These are phyloP conservation scores for Bisporella sp. DNA, from an alignment of 2,329 filamentous ascomycete species.

Conservation along the genomic window DNA sequence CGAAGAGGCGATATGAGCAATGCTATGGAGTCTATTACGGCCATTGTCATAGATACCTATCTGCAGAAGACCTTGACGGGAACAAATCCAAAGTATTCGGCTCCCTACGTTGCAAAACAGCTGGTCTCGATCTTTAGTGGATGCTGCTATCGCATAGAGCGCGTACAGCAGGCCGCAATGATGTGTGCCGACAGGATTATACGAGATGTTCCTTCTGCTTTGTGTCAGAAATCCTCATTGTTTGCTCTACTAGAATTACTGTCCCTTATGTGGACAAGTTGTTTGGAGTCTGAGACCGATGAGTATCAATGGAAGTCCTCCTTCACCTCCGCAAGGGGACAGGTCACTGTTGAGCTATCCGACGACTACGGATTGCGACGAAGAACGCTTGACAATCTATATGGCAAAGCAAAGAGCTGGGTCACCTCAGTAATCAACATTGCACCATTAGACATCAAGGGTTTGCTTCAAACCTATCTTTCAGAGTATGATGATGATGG, in stretches of 20 bases:
- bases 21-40: slow-evolving; percentile 57
- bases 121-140: slow-evolving; percentile 77
- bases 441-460: slow-evolving; percentile 89
- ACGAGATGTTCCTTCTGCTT: slow-evolving; percentile 72
- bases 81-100: slow-evolving; percentile 71
- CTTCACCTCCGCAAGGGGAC: slow-evolving; percentile 69
- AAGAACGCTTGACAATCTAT: slow-evolving; percentile 69
- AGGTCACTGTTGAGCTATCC: slow-evolving; percentile 82
- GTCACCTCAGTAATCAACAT: slow-evolving; percentile 73
- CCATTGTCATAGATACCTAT: slow-evolving; percentile 73
- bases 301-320: slow-evolving; percentile 81
- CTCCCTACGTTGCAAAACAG: slow-evolving; percentile 83
- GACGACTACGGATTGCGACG: slow-evolving; percentile 84
- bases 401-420: slow-evolving; percentile 74
- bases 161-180: slow-evolving; percentile 83
- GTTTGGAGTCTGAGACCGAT: slow-evolving; percentile 88
- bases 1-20: slow-evolving; percentile 54
- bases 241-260: slow-evolving; percentile 90
- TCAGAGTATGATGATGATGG: slow-evolving; percentile 92
- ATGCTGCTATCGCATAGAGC: slow-evolving; percentile 89
- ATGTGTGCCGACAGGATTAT: slow-evolving; percentile 82
- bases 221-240: slow-evolving; percentile 84
- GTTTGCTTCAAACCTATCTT: slow-evolving; percentile 89
- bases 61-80: slow-evolving; percentile 67
- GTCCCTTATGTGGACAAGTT: slow-evolving; percentile 91